Percentiles rank a stretch among this genome's conserved stretches.
These are phyloP conservation scores for Isabelozyma heimii DNA, from an alignment of 805 yeast species.

Conservation along the genomic window DNA sequence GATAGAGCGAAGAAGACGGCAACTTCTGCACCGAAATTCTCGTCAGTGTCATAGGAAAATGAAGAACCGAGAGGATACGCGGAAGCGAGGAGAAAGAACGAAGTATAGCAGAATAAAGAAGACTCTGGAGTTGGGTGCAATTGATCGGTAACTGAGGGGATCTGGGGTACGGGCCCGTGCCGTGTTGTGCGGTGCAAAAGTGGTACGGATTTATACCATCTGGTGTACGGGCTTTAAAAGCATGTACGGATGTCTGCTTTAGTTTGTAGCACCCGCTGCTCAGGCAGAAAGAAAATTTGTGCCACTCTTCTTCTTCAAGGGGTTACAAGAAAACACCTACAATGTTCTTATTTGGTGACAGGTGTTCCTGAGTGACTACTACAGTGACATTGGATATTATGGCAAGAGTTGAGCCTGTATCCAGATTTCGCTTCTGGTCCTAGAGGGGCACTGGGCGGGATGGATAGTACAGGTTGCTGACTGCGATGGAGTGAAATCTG, in stretches of 20 bases:
- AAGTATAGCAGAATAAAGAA: no score
- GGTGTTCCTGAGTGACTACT: neutral
- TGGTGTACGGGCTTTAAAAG: neutral
- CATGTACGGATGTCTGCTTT: no score
- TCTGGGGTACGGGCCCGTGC: neutral
- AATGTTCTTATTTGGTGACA: neutral
- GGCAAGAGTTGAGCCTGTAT: neutral
- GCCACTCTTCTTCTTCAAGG: neutral
- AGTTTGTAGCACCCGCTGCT: neutral
- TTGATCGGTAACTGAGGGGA: neutral
- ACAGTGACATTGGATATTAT: neutral
- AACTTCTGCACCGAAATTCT: constrained; percentile 13
- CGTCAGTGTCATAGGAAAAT: constrained; percentile 22
- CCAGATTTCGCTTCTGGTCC: no score
- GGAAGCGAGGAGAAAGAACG: neutral
- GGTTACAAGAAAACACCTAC: neutral
- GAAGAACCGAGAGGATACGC: neutral
- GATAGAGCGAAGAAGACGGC: constrained; percentile 28
- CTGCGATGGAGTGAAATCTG: no score
- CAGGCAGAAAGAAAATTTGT: neutral
- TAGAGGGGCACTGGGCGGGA: no score
- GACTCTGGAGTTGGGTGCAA: no score
- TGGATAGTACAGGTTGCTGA: no score
- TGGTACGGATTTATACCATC: neutral
- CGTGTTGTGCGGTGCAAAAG: neutral